A percentile compares a stretch with the other conserved stretches of the same genome.
phyloP scores from a whole-genome alignment of 139 green algal genomes.

The Auxenochlorella pyrenoidosa region DNA sequence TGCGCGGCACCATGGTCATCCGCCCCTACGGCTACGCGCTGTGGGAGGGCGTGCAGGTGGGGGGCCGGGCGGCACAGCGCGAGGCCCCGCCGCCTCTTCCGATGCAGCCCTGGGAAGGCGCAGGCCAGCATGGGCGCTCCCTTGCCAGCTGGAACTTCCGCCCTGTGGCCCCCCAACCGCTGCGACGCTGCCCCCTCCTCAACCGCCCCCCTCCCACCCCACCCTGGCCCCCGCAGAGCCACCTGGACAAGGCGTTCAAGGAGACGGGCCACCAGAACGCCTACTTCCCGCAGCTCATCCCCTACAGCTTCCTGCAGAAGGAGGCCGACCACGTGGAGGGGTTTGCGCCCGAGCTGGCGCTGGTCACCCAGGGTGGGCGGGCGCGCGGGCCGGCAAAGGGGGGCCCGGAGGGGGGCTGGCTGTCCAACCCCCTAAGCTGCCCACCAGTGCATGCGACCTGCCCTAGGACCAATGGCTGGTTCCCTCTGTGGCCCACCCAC shows the following conservation, averaged over 20 bases:
- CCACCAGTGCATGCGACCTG: no score
- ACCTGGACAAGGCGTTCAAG: conserved; percentile 90
- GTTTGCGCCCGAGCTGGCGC: conserved; percentile 98
- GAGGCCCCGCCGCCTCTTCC: no score
- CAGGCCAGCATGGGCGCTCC: no score
- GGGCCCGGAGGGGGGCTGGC: neutral
- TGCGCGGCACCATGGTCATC: conserved; percentile 99
- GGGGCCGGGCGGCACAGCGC: no score
- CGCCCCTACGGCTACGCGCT: conserved; percentile 93
- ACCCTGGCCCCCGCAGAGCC: neutral
- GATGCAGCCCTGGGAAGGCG: no score
- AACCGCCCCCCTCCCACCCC: neutral
- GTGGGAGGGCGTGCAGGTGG: conserved; percentile 76
- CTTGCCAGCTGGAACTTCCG: no score
- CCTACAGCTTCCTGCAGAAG: conserved; percentile 97
- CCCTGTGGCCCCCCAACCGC: no score
- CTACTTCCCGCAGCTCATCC: conserved; percentile 99
- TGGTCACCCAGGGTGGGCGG: conserved; percentile 92
- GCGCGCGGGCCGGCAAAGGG: no score
- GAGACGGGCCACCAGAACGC: conserved; percentile 90
- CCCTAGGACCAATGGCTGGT: no score
- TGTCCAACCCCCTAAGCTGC: no score
- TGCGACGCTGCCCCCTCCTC: neutral
- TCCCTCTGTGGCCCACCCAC: no score
- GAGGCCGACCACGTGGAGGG: conserved; percentile 99